Evolutionary conservation across 345 rosid species (phyloP).

Genomic region (Bruguiera parviflora): DNA sequence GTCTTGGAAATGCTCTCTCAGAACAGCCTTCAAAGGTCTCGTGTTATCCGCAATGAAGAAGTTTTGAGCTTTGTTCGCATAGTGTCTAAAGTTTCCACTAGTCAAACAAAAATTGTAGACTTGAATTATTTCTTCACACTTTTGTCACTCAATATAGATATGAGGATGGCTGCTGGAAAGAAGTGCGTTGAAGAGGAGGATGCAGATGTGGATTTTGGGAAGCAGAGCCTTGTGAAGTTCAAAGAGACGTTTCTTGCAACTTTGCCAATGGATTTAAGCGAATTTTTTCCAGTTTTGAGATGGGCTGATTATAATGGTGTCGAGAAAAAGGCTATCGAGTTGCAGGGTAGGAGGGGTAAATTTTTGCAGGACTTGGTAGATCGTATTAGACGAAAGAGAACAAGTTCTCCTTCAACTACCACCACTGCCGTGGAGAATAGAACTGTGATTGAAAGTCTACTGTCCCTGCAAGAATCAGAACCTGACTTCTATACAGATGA

Average conservation of each 20-base stretch:
- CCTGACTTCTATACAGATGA: constrained; percentile 44
- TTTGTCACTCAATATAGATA: constrained; percentile 23
- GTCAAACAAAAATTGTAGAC: constrained; percentile 17
- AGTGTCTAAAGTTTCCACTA: constrained; percentile 11
- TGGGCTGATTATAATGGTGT: constrained; percentile 45
- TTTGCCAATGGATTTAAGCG: constrained; percentile 35
- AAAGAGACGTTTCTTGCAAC: constrained; percentile 38
- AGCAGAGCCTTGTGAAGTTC: constrained; percentile 35
- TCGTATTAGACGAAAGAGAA: constrained; percentile 30
- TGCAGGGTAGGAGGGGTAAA: constrained; percentile 44
- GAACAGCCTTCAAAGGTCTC: constrained; percentile 19
- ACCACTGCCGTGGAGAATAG: constrained; percentile 6
- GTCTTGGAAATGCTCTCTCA: constrained; percentile 43
- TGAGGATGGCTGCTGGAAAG: constrained; percentile 32
- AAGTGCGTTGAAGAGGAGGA: constrained; percentile 14
- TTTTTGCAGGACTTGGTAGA: constrained; percentile 38
- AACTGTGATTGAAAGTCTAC: constrained; percentile 36
- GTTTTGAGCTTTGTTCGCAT: constrained; percentile 20
- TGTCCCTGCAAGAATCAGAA: constrained; percentile 46
- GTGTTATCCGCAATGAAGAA: constrained; percentile 30
- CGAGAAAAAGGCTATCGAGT: constrained; percentile 35
- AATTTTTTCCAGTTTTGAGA: constrained; percentile 45
- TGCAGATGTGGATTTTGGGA: constrained; percentile 30
- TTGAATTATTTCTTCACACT: constrained; percentile 24
- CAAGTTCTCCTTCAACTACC: neutral